Base-by-base conservation (phyloP, 2,329 filamentous ascomycete genomes). In the Balansia obtecta region DNA sequence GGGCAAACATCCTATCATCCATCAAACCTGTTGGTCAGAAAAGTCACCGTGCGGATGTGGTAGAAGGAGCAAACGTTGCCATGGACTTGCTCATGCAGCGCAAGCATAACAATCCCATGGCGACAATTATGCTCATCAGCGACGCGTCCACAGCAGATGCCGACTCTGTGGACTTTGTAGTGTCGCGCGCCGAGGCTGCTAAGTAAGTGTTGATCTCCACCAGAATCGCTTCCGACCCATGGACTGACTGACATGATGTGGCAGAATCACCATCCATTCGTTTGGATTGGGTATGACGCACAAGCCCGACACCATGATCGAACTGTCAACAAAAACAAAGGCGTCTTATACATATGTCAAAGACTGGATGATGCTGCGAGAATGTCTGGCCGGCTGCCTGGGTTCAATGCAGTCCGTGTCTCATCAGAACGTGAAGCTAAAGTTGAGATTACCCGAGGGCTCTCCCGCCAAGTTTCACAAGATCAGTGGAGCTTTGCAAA, bases 311-410 rank as follows among this genome's bases (percentile, higher is more conserved):
- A 96, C 90, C 1, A 95, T 98, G 89, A 95, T 98, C 55, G 91
- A 97, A 68, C 73, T 98, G 12, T 97, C 93, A 0, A 93, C 87
- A 7, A 80, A 89, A 53, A 98, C 93, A 3, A 98, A 97, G 70
- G 93, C 90, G 4, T 94, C 89, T 1, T 98, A 97, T 63, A 94
- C 89, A 1, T 98, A 97, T 61, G 90, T 98, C 58, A 98, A 97
- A 69, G 93, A 98, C 66, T 98, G 93, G 93, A 97, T 97, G 91
- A 98, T 97, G 91, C 77, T 98, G 37, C 85, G 93, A 30, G 93
- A 98, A 66, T 97, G 93, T 65, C 77, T 96, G 43, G 93, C 90
- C 22, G 93, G 93, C 42, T 97, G 91, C 61, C 73, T 98, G 30
- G 93, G 93, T 45, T 83, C 88, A 13, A 78, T 97, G 63, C 93